phyloP scores from a whole-genome alignment of 2,329 filamentous ascomycete genomes.

The Verticillium albo-atrum region DNA sequence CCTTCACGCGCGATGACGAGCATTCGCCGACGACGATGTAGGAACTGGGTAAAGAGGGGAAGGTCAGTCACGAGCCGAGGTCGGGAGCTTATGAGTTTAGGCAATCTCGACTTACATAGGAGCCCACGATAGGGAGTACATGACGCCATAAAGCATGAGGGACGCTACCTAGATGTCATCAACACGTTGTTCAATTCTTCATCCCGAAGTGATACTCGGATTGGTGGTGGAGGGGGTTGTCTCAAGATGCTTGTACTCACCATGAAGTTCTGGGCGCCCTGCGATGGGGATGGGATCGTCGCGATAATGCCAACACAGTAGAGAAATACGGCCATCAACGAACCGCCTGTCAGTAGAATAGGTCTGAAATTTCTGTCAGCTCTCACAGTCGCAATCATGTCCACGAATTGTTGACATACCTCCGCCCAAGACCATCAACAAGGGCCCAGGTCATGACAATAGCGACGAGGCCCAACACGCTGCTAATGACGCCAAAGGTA shows the following conservation, averaged over 20 bases:
- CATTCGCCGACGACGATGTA: conserved; percentile 21
- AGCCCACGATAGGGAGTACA: conserved; percentile 21
- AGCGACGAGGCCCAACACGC: conserved; percentile 10
- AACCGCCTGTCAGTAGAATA: conserved; percentile 18
- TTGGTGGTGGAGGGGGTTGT: too few relatives aligned
- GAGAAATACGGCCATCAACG: conserved; percentile 17
- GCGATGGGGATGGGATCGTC: conserved; percentile 1
- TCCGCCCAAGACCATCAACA: conserved; percentile 16
- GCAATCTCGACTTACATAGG: conserved; percentile 15
- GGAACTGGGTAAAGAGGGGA: conserved; percentile 9
- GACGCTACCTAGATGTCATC: conserved; percentile 16
- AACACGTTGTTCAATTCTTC: background rate
- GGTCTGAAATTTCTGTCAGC: conserved; percentile 6
- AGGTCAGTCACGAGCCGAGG: background rate
- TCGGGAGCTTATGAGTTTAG: too few relatives aligned
- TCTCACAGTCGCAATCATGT: too few relatives aligned
- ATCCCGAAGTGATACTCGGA: background rate
- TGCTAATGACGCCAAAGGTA: conserved; percentile 18
- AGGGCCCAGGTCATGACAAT: conserved; percentile 17
- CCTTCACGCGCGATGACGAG: conserved; percentile 19
- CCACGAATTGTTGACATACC: background rate
- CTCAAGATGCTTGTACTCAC: background rate
- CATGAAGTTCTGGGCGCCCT: background rate
- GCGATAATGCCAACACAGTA: conserved; percentile 16
- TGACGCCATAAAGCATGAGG: conserved; percentile 18